Evolutionary conservation across 2,329 filamentous ascomycete species (phyloP), one percentile per base, ranked within the genome.

Genomic region (Camillea tinctor): DNA sequence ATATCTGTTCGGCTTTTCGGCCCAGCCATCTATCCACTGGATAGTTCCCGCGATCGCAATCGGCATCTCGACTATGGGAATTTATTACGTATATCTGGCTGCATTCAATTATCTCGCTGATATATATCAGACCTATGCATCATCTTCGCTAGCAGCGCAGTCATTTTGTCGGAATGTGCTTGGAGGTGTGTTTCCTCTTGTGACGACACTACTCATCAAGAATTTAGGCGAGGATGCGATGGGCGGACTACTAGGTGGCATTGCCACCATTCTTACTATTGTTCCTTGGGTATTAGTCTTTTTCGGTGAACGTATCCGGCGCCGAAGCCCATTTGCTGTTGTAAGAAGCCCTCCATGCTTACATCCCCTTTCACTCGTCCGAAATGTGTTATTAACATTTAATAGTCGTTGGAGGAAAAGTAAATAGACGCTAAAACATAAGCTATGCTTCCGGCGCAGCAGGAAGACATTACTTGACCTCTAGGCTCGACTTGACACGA

Each of bases 61-160:
- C 36, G 85, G 82, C 0, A 84, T 92, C 60, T 88, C 92, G 0
- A 94, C 90, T 0, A 90, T 94, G 80, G 89, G 93, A 24, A 96
- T 97, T 65, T 94, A 92, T 73, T 88, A 86, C 49, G 87, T 97
- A 40, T 96, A 96, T 71, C 82, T 97, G 1, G 89, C 93, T 2
- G 91, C 92, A 0, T 97, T 97, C 78, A 97, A 97, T 72, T 97
- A 96, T 68, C 82, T 97, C 1, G 92, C 93, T 20, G 93, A 97
- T 71, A 89, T 88, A 1, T 97, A 97, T 74, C 89, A 93, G 71
- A 81, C 84, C 2, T 97, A 94, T 69, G 92, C 93, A 0, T 92
- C 88, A 48, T 95, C 91, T 0, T 93, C 93, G 0, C 79, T 97
- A 5, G 93, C 93, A 0, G 92, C 93, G 0, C 92, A 97, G 77